Percentiles rank a stretch among this genome's conserved stretches.
Evolutionary conservation across 2,329 filamentous ascomycete genomes (phyloP).

Genomic region (Ambrosiella xylebori): DNA sequence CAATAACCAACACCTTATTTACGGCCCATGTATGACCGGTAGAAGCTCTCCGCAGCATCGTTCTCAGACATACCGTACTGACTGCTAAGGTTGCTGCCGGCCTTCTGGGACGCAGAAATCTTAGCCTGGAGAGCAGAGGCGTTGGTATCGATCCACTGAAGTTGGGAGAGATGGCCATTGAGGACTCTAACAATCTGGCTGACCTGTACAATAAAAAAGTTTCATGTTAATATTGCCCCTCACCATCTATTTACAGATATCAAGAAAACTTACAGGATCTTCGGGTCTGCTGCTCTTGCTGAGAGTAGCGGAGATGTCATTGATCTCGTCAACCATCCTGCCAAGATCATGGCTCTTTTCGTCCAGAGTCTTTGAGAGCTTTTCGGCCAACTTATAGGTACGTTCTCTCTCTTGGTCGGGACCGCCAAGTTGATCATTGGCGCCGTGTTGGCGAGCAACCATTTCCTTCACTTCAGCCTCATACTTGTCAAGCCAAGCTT

Average conservation of each 20-base stretch:
- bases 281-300: constrained; percentile 80
- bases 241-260: too few species aligned
- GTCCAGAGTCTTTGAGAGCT: constrained; percentile 73
- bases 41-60: constrained; percentile 75
- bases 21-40: constrained; percentile 68
- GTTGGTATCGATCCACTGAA: constrained; percentile 85
- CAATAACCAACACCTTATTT: constrained; percentile 25
- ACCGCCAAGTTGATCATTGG: constrained; percentile 59
- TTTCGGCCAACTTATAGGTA: constrained; percentile 92
- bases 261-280: constrained; percentile 51
- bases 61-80: constrained; percentile 43
- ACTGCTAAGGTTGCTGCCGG: constrained; percentile 43
- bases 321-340: constrained; percentile 98
- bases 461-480: constrained; percentile 83
- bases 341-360: constrained; percentile 85
- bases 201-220: constrained; percentile 35
- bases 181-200: constrained; percentile 91
- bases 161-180: constrained; percentile 77
- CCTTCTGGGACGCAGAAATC: constrained; percentile 66
- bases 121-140: constrained; percentile 67
- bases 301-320: constrained; percentile 72
- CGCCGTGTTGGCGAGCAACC: constrained; percentile 62
- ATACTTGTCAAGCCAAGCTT: constrained; percentile 75
- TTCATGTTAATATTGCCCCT: too few species aligned
- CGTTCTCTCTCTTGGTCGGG: constrained; percentile 91